Base-by-base conservation (phyloP, 2,329 filamentous ascomycete genomes). In the Aureobasidium uvarum region DNA sequence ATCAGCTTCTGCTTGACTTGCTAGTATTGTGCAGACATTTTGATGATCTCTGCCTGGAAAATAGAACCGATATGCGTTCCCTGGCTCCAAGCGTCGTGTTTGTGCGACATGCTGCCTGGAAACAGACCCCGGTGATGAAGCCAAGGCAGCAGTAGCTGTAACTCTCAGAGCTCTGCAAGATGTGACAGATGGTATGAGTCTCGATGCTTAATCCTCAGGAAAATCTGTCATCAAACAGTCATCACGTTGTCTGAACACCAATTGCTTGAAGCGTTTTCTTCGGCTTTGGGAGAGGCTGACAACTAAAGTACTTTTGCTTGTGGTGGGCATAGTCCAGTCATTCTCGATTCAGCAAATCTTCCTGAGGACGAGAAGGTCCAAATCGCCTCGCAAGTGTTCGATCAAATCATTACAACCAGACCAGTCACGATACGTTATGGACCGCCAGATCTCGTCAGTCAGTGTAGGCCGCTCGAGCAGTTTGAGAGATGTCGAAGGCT, bases 361-460 rank as follows among this genome's bases (percentile, higher is more conserved):
- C n/a, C 23, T 23, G 62, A 14, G 14, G 13, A 36, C 25, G 11
- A 23, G 6, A 18, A 16, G 14, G 11, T 10, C 16, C 20, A 14
- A 1, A 36, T 46, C n/a, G n/a, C 6, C n/a, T 18, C 48, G 45
- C 39, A 59, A 50, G 8, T 33, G 10, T 16, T 20, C 46, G 28
- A 51, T 20, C 33, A 58, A 31, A 10, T 28, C 13, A 33, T 54
- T 10, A 46, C 20, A 7, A 46, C 46, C 13, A 64, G 39, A 38
- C 54, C 54, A 13, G 38, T 67, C 54, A 63, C 25, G 18, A 55
- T 67, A 16, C 66, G 62, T 7, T 65, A 56, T 46, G 62, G n/a
- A n/a, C n/a, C n/a, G n/a, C n/a, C n/a, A n/a, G n/a, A n/a, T n/a
- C n/a, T n/a, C n/a, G n/a, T n/a, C n/a, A n/a, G n/a, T n/a, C n/a